phyloP scores from a whole-genome alignment of 768 basidiomycete genomes.

The Mycena polygramma region DNA sequence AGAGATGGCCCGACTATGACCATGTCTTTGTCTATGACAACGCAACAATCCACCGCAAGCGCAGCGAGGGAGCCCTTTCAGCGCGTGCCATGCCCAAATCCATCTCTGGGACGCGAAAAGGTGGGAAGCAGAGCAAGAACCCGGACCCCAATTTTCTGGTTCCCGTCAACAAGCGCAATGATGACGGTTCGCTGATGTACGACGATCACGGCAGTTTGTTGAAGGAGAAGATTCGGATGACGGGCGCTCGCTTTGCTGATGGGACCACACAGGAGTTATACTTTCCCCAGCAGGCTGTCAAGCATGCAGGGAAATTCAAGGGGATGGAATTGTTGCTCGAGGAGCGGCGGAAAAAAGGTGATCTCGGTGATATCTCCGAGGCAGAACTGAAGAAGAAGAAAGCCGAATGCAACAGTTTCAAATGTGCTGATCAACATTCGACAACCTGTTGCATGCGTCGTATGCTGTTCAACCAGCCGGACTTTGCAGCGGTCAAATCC shows the following conservation, averaged over 20 bases:
- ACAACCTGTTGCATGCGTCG: slow-evolving; percentile 45
- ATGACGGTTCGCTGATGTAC: slow-evolving; percentile 14
- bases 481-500: slow-evolving; percentile 42
- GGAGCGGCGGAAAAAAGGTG: slow-evolving; percentile 31
- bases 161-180: slow-evolving; percentile 22
- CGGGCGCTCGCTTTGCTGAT: slow-evolving; percentile 27
- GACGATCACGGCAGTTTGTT: slow-evolving; percentile 9
- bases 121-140: slow-evolving; percentile 5
- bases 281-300: slow-evolving; percentile 14
- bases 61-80: slow-evolving; percentile 39
- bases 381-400: slow-evolving; percentile 15
- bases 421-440: slow-evolving; percentile 39
- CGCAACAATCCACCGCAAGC: slow-evolving; percentile 25
- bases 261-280: slow-evolving; percentile 13
- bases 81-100: slow-evolving; percentile 41
- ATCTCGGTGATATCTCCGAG: slow-evolving; percentile 23
- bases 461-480: slow-evolving; percentile 42
- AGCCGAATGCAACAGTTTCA: slow-evolving; percentile 37
- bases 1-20: slow-evolving; percentile 35
- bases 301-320: slow-evolving; percentile 40
- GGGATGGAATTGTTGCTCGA: slow-evolving; percentile 39
- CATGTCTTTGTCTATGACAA: too few relatives aligned
- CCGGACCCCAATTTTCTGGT: slow-evolving; percentile 22
- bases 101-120: neutral
- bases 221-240: slow-evolving; percentile 35